These are phyloP conservation scores for Chiua sp. DNA, from an alignment of 1,284 basidiomycete genomes.

Conservation along the genomic window DNA sequence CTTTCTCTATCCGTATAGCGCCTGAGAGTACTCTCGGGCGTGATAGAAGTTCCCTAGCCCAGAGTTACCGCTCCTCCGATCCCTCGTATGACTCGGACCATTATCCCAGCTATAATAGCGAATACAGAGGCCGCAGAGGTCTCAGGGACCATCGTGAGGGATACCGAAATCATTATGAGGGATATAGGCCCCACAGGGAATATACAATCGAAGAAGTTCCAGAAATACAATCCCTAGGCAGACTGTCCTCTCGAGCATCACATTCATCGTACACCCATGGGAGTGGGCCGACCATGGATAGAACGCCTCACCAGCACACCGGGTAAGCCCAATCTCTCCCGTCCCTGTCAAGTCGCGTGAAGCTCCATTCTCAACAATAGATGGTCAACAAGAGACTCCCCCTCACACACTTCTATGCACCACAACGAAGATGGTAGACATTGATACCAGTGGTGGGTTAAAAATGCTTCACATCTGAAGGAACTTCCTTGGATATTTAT, in stretches of 20 bases:
- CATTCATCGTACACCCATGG: conserved; percentile 33
- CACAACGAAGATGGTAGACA: conserved; percentile 28
- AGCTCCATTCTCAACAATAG: conserved; percentile 35
- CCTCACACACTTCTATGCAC: conserved; percentile 17
- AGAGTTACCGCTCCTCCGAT: conserved; percentile 28
- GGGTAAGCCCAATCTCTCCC: conserved; percentile 21
- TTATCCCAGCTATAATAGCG: no score
- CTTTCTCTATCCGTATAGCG: background rate
- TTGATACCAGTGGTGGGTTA: conserved; percentile 31
- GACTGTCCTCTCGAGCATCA: conserved; percentile 32
- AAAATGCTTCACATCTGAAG: conserved; percentile 30
- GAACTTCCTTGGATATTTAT: conserved; percentile 7
- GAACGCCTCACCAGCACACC: conserved; percentile 19
- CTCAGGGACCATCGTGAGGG: conserved; percentile 24
- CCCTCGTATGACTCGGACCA: conserved; percentile 31
- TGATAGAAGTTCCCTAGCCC: conserved; percentile 33
- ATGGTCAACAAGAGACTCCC: conserved; percentile 28
- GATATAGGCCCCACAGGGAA: conserved; percentile 30
- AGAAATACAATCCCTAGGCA: conserved; percentile 27
- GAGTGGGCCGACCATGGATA: conserved; percentile 23
- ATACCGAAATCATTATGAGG: conserved; percentile 4
- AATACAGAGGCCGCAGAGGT: no score
- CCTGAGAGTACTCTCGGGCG: conserved; percentile 22
- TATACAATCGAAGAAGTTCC: conserved; percentile 16
- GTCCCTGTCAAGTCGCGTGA: background rate